These are phyloP conservation scores for Theileria annulata DNA, from an alignment of 169 alveolate genomes.

Conservation along the genomic window DNA sequence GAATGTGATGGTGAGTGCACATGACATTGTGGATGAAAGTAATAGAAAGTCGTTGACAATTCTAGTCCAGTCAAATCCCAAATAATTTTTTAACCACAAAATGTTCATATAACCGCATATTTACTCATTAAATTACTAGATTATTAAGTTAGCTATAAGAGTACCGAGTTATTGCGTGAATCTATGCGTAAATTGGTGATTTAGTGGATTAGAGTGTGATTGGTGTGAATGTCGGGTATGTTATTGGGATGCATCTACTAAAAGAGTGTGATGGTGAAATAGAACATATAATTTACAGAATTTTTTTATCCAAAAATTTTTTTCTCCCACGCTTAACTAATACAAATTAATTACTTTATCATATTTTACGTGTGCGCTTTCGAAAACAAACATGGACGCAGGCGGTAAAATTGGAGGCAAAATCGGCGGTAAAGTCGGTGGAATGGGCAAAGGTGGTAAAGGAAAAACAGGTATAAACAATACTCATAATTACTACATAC, in stretches of 20 bases:
- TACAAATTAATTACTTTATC: neutral
- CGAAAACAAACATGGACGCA: slow-evolving; percentile 60
- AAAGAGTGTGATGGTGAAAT: too few species aligned
- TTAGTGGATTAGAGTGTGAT: neutral
- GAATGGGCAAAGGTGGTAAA: slow-evolving; percentile 83
- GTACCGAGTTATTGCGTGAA: too few species aligned
- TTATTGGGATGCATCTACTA: neutral
- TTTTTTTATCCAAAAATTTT: neutral
- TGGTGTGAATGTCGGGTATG: slow-evolving; percentile 8
- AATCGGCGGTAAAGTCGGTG: slow-evolving; percentile 84
- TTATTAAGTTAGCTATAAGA: too few species aligned
- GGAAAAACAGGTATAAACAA: slow-evolving; percentile 75
- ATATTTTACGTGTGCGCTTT: slow-evolving; percentile 26
- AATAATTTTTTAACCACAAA: neutral
- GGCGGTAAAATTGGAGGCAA: slow-evolving; percentile 89
- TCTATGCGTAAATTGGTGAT: too few species aligned
- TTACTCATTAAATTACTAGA: too few species aligned
- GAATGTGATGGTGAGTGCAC: slow-evolving; percentile 62
- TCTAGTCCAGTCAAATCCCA: slow-evolving; percentile 17
- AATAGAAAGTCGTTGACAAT: slow-evolving; percentile 31
- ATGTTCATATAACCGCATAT: too few species aligned
- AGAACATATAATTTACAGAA: too few species aligned
- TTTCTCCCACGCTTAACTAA: neutral
- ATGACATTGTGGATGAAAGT: slow-evolving; percentile 38
- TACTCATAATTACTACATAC: neutral